Base-by-base conservation (phyloP, 1,284 basidiomycete species). In the Cronartium quercuum region DNA sequence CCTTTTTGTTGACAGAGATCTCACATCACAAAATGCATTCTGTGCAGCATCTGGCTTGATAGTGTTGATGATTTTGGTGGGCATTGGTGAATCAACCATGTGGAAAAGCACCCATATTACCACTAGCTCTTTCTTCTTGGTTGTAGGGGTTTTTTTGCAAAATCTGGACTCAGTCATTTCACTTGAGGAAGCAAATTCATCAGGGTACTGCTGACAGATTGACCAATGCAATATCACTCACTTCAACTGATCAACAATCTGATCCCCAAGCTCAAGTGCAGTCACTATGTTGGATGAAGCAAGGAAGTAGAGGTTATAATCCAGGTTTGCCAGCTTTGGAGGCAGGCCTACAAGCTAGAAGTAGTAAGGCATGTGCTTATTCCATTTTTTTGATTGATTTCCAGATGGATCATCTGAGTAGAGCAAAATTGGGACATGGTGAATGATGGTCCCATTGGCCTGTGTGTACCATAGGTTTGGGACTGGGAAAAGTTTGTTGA, bases 281-380 rank as follows among this genome's bases (percentile, higher is more conserved):
- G 51, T 37, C 0, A 47, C 51, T 13, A 5, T 13, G n/a, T 68
- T 68, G 2, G 66, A 68, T 1, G 51, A 58, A 10, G 29, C 10
- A 3, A 68, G 13, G 41, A 38, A 68, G 15, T 68, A 44, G 21
- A 44, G 57, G 21, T 68, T 10, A 34, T 38, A 68, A 2, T 68
- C 9, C 38, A 38, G 35, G 18, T 66, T 66, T 10, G 65, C 47
- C 37, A 47, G 6, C 41, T 18, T 34, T n/a, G 66, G 55, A 10
- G 66, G 55, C 6, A 68, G 51, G 4, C 51, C 66, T n/a, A 35
- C n/a, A 0, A 68, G 21, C 13, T 18, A 38, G 51, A 68, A 68
- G 40, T 38, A 68, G 12, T 7, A 68, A 4, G 51, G 21, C 3
- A 68, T 68, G 55, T 68, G 66, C 37, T 68, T 68, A 38, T 68